A percentile compares a stretch with the other conserved stretches of the same genome.
phyloP scores from a whole-genome alignment of 73 alveolate genomes.

The Blepharisma stoltei region DNA sequence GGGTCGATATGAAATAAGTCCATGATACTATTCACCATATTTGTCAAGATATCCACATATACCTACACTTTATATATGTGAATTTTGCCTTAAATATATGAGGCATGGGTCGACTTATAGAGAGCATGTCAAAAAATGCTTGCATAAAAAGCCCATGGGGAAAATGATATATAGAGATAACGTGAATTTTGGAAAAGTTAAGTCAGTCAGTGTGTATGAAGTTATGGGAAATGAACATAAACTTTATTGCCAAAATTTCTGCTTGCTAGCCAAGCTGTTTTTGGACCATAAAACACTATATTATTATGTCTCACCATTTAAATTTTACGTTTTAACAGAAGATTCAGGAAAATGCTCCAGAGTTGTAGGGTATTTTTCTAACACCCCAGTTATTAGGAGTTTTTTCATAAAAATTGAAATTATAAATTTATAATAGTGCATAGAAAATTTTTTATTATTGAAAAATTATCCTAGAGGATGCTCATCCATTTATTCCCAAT shows the following conservation, averaged over 20 bases:
- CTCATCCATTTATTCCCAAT: no score
- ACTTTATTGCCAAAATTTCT: conserved; percentile 81
- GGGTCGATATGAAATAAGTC: conserved; percentile 78
- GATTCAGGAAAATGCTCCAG: conserved; percentile 71
- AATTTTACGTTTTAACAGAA: conserved; percentile 80
- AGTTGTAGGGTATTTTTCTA: conserved; percentile 73
- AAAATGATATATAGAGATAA: conserved; percentile 45
- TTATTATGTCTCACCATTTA: conserved; percentile 82
- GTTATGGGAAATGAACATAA: conserved; percentile 76
- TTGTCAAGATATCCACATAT: conserved; percentile 72
- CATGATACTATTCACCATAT: conserved; percentile 91
- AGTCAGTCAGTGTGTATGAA: conserved; percentile 67
- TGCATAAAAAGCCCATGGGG: conserved; percentile 25
- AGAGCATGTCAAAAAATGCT: conserved; percentile 59
- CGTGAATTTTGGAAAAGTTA: conserved; percentile 55
- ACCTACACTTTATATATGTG: conserved; percentile 80
- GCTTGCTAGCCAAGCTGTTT: conserved; percentile 84
- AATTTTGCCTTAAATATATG: conserved; percentile 82
- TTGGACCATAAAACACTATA: conserved; percentile 86
- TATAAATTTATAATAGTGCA: no score
- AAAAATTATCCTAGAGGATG: no score
- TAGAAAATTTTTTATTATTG: no score
- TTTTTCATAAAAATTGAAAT: no score
- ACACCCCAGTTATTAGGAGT: no score
- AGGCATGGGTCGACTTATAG: conserved; percentile 63